phyloP scores from a whole-genome alignment of 257 asterid genomes.

The Schizonepeta tenuifolia region DNA sequence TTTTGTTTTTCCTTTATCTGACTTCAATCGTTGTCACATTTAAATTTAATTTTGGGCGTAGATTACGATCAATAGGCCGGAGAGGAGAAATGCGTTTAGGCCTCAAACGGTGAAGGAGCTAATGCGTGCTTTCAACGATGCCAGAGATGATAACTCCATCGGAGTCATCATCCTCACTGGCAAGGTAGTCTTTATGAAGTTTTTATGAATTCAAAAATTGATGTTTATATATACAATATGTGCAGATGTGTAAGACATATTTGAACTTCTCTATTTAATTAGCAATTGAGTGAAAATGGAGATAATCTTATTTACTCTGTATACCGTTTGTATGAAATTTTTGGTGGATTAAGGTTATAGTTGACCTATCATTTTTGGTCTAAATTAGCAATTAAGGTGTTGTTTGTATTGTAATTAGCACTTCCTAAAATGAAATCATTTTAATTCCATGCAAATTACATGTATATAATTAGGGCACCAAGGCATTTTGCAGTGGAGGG shows the following conservation, averaged over 20 bases:
- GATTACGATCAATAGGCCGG: conserved; percentile 96
- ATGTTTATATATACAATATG: too few species aligned
- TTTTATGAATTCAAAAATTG: too few species aligned
- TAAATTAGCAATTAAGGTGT: too few species aligned
- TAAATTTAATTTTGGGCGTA: conserved; percentile 16
- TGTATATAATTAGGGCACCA: conserved; percentile 54
- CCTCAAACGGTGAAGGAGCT: conserved; percentile 95
- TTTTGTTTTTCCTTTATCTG: background rate
- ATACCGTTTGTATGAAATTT: background rate
- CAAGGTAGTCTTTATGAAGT: conserved; percentile 48
- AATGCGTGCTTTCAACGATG: conserved; percentile 87
- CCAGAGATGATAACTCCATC: conserved; percentile 77
- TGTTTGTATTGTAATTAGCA: background rate
- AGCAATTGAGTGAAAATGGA: too few species aligned
- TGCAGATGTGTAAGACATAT: too few species aligned
- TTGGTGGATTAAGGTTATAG: too few species aligned
- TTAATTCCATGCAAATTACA: background rate
- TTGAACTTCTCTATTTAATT: too few species aligned
- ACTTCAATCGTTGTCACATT: background rate
- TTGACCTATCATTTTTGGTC: too few species aligned
- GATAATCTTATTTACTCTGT: background rate
- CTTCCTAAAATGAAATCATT: background rate
- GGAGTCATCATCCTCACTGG: conserved; percentile 94
- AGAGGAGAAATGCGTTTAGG: conserved; percentile 88
- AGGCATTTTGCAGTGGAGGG: conserved; percentile 95